These are phyloP conservation scores for Penicillium corylophilum DNA, from an alignment of 2,329 filamentous ascomycete genomes.

Conservation along the genomic window DNA sequence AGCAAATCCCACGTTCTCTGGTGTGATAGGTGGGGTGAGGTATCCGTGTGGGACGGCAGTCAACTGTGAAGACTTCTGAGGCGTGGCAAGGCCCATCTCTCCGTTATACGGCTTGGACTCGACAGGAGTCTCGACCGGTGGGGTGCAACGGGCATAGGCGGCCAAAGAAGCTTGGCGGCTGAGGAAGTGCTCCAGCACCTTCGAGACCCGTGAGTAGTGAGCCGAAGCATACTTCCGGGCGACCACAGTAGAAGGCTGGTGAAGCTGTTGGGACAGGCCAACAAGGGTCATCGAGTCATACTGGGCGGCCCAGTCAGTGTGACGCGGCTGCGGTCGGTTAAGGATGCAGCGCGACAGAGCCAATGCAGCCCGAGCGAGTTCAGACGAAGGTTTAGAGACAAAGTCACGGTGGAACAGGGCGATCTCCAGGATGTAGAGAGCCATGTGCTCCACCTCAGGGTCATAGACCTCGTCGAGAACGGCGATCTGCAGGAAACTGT, in stretches of 20 bases:
- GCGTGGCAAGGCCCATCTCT: slow-evolving; percentile 44
- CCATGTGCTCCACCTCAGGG: slow-evolving; percentile 89
- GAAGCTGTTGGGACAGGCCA: slow-evolving; percentile 63
- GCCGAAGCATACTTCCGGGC: slow-evolving; percentile 67
- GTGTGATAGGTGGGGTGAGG: slow-evolving; percentile 50
- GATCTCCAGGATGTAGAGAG: slow-evolving; percentile 90
- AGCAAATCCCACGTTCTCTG: slow-evolving; percentile 44
- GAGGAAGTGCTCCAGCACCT: slow-evolving; percentile 65
- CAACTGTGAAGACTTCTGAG: slow-evolving; percentile 41
- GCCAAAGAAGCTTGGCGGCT: slow-evolving; percentile 60
- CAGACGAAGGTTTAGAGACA: slow-evolving; percentile 85
- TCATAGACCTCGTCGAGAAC: slow-evolving; percentile 74
- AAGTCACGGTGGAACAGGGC: slow-evolving; percentile 96
- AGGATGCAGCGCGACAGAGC: slow-evolving; percentile 85
- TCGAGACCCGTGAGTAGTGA: slow-evolving; percentile 64
- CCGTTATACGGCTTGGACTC: slow-evolving; percentile 43
- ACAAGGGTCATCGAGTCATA: slow-evolving; percentile 56
- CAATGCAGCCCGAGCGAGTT: slow-evolving; percentile 83
- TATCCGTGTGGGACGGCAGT: slow-evolving; percentile 42
- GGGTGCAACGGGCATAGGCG: slow-evolving; percentile 44
- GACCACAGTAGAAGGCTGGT: slow-evolving; percentile 66
- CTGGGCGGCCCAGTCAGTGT: slow-evolving; percentile 68
- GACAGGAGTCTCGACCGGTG: slow-evolving; percentile 38
- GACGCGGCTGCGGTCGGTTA: slow-evolving; percentile 71
- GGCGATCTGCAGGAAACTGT: slow-evolving; percentile 87